phyloP scores from a whole-genome alignment of 371 early-diverging fungal genomes.

The Mortierella sp. region DNA sequence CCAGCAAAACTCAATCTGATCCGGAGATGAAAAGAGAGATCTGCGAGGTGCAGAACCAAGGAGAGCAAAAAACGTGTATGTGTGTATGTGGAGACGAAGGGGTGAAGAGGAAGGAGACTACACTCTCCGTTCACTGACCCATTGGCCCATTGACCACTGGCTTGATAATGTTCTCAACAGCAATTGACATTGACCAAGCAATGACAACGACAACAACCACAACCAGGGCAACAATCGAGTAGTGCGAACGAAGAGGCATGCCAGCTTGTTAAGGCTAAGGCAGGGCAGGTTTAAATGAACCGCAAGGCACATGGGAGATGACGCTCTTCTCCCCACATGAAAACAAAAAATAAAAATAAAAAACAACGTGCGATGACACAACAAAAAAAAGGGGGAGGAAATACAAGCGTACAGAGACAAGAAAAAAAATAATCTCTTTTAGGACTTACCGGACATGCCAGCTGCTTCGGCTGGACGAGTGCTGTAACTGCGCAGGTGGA shows the following conservation, averaged over 20 bases:
- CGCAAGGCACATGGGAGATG: no score
- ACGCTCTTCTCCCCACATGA: neutral
- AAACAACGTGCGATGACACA: conserved; percentile 10
- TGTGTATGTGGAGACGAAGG: neutral
- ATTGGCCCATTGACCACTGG: no score
- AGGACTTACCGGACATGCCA: conserved; percentile 54
- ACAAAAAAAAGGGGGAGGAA: neutral
- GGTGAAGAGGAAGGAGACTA: neutral
- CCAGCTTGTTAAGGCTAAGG: no score
- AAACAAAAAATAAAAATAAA: neutral
- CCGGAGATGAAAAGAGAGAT: neutral
- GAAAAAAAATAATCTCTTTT: conserved; percentile 13
- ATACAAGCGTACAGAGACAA: neutral
- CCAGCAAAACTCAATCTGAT: neutral
- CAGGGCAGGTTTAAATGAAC: no score
- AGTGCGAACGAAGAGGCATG: no score
- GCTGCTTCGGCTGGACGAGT: conserved; percentile 46
- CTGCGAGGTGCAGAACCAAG: neutral
- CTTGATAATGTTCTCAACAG: no score
- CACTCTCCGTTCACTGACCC: neutral
- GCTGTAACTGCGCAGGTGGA: conserved; percentile 52
- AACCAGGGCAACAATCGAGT: no score
- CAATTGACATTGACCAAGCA: no score
- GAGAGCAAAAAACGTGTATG: neutral
- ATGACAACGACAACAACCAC: no score